phyloP scores from a whole-genome alignment of 1,284 basidiomycete genomes.

The Puccinia hordei region DNA sequence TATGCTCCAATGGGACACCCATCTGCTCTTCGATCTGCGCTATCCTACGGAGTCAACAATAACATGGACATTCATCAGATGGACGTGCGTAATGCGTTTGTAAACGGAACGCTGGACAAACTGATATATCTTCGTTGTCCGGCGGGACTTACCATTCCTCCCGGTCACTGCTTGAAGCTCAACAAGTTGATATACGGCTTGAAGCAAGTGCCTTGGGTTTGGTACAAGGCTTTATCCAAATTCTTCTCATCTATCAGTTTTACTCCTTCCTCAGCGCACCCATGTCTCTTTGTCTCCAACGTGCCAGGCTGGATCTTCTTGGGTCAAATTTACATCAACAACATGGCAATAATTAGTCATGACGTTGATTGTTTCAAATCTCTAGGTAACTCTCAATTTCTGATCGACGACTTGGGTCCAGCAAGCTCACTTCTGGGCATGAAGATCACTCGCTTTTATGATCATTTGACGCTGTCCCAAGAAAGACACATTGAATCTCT shows the following conservation, averaged over 20 bases:
- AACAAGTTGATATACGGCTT: conserved; percentile 17
- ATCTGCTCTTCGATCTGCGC: background rate
- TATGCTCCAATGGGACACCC: background rate
- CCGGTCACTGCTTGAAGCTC: background rate
- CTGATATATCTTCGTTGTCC: background rate
- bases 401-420: conserved; percentile 9
- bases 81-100: background rate
- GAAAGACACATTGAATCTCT: background rate
- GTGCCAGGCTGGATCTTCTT: background rate
- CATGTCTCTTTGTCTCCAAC: conserved; percentile 1
- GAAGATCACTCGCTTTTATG: background rate
- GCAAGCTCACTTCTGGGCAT: background rate
- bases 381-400: background rate
- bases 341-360: background rate
- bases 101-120: background rate
- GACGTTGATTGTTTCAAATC: background rate
- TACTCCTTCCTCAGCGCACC: background rate
- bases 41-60: background rate
- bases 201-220: conserved; percentile 10
- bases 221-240: background rate
- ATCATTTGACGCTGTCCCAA: background rate
- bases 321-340: background rate
- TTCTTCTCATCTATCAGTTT: conserved; percentile 1
- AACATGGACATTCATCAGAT: background rate
- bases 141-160: background rate